Evolutionary conservation across 1,139 yeast species (phyloP).

Genomic region (Nakaseomyces bracarensis): DNA sequence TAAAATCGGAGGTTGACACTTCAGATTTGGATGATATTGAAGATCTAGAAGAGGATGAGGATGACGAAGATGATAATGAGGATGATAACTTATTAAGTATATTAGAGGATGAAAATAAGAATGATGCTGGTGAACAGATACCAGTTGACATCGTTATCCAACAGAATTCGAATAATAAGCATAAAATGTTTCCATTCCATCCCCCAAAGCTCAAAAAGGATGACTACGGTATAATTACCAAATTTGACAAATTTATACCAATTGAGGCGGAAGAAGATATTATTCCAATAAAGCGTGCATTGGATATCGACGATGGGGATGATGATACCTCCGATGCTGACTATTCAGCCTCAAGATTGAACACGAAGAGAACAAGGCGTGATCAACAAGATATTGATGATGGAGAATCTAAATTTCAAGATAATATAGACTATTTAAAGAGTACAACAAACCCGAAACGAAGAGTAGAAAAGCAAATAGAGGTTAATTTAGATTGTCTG

Average conservation of each 20-base stretch:
- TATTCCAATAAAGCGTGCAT: constrained; percentile 14
- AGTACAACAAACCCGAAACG: constrained; percentile 45
- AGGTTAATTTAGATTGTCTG: constrained; percentile 55
- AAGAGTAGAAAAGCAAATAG: constrained; percentile 34
- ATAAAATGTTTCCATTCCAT: constrained; percentile 71
- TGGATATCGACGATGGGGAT: constrained; percentile 12
- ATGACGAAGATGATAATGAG: constrained; percentile 32
- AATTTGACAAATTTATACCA: constrained; percentile 42
- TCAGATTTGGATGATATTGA: constrained; percentile 17
- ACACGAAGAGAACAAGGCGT: constrained; percentile 16
- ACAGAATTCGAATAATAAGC: constrained; percentile 48
- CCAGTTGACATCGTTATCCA: constrained; percentile 57
- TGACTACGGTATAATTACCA: constrained; percentile 77
- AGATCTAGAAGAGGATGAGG: constrained; percentile 33
- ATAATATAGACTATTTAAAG: constrained; percentile 46
- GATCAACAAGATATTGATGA: constrained; percentile 15
- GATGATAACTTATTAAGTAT: constrained; percentile 23
- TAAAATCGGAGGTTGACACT: constrained; percentile 11
- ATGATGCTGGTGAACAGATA: constrained; percentile 16
- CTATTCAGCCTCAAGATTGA: constrained; percentile 19
- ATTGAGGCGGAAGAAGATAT: constrained; percentile 43
- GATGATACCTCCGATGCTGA: constrained; percentile 26
- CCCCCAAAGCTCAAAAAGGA: constrained; percentile 55
- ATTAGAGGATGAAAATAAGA: constrained; percentile 16
- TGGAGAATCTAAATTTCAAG: constrained; percentile 27